A percentile compares a stretch with the other conserved stretches of the same genome.
phyloP scores from a whole-genome alignment of 2,329 filamentous ascomycete genomes.

The Lecanosticta acicola region DNA sequence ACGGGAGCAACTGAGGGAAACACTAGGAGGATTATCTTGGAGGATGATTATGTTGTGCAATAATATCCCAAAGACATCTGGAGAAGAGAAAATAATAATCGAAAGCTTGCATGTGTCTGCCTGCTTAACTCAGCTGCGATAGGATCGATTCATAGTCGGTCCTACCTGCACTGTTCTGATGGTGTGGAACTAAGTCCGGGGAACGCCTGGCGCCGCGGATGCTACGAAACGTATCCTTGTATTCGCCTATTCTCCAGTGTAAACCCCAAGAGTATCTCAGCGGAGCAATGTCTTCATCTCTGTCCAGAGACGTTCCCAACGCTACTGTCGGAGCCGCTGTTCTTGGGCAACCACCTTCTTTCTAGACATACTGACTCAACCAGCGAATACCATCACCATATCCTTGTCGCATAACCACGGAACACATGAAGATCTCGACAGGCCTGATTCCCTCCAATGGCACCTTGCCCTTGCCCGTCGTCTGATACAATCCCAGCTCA shows the following conservation, averaged over 20 bases:
- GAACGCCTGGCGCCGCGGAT: background rate
- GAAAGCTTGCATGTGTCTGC: too few species aligned
- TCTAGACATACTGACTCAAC: slow-evolving; percentile 81
- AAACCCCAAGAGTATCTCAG: too few species aligned
- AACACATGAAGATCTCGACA: slow-evolving; percentile 99
- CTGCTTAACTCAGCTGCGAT: too few species aligned
- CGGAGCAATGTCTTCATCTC: too few species aligned
- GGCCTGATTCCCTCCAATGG: slow-evolving; percentile 86
- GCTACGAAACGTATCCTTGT: background rate
- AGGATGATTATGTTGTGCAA: background rate
- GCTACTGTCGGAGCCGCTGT: too few species aligned
- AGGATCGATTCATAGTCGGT: too few species aligned
- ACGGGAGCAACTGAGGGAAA: background rate
- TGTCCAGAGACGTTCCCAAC: too few species aligned
- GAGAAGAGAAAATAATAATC: too few species aligned
- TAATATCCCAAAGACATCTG: background rate
- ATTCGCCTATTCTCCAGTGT: slow-evolving; percentile 43
- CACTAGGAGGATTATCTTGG: background rate
- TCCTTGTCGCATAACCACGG: slow-evolving; percentile 92
- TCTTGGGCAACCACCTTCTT: too few species aligned
- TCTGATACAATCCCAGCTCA: slow-evolving; percentile 90
- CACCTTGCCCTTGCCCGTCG: slow-evolving; percentile 88
- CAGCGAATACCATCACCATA: slow-evolving; percentile 89
- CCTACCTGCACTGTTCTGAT: too few species aligned
- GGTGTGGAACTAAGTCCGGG: too few species aligned